A percentile compares a stretch with the other conserved stretches of the same genome.
These are phyloP conservation scores for Haplosporangium sp. DNA, from an alignment of 371 early-diverging fungal species.

Conservation along the genomic window DNA sequence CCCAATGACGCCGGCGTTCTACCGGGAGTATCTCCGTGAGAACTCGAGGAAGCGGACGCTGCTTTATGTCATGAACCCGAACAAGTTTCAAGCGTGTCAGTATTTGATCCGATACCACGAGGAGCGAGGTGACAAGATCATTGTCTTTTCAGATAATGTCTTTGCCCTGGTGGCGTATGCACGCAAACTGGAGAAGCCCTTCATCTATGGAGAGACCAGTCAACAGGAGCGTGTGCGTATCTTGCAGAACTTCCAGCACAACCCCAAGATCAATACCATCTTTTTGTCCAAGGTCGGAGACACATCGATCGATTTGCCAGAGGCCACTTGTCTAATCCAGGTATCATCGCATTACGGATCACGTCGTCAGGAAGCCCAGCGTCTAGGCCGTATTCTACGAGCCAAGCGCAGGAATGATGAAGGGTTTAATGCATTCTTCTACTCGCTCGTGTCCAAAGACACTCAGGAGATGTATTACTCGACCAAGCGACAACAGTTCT, in stretches of 20 bases:
- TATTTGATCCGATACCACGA: slow-evolving; percentile 98
- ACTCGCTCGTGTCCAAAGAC: slow-evolving; percentile 97
- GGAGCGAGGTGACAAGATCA: slow-evolving; percentile 98
- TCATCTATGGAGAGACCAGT: slow-evolving; percentile 97
- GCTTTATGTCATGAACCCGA: slow-evolving; percentile 98
- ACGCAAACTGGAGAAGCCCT: slow-evolving; percentile 89
- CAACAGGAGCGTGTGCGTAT: slow-evolving; percentile 97
- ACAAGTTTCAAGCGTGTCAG: slow-evolving; percentile 98
- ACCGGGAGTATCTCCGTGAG: slow-evolving; percentile 91
- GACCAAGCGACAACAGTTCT: slow-evolving; percentile 98
- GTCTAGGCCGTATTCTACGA: slow-evolving; percentile 95
- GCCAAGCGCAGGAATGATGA: slow-evolving; percentile 98
- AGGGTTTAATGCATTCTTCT: slow-evolving; percentile 98
- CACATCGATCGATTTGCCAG: slow-evolving; percentile 99
- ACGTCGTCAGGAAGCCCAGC: slow-evolving; percentile 99
- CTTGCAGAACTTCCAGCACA: slow-evolving; percentile 95
- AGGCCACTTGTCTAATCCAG: slow-evolving; percentile 99
- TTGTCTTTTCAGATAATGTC: slow-evolving; percentile 99
- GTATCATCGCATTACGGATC: slow-evolving; percentile 99
- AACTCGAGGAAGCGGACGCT: slow-evolving; percentile 84
- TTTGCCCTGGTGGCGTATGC: slow-evolving; percentile 98
- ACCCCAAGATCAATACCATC: slow-evolving; percentile 95
- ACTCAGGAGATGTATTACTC: slow-evolving; percentile 99
- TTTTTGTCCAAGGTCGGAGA: slow-evolving; percentile 99
- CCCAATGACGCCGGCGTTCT: slow-evolving; percentile 98